These are phyloP conservation scores for Lipomyces chichibuensis DNA, from an alignment of 805 yeast species.

Conservation along the genomic window DNA sequence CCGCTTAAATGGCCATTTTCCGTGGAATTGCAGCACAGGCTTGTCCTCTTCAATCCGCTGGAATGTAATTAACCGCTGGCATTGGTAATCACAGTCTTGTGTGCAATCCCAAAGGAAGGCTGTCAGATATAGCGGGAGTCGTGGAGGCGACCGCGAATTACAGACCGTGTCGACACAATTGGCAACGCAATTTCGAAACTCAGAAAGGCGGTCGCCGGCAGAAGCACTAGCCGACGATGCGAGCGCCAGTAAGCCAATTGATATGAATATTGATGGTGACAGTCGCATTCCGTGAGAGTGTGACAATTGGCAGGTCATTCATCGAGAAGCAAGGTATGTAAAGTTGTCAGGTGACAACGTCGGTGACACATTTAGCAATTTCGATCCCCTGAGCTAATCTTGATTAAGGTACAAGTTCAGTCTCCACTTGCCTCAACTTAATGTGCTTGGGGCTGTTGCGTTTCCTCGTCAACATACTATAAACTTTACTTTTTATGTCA, in stretches of 20 bases:
- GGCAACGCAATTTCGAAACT: constrained; percentile 52
- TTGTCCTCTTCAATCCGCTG: constrained; percentile 53
- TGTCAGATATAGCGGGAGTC: constrained; percentile 48
- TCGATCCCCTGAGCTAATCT: background rate
- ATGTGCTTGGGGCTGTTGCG: background rate
- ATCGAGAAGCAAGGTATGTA: no score
- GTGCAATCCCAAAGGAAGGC: constrained; percentile 72
- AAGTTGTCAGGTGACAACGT: background rate
- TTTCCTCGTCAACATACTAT: no score
- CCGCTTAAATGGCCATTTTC: constrained; percentile 94
- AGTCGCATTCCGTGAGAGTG: background rate
- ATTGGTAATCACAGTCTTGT: constrained; percentile 87
- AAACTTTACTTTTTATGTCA: no score
- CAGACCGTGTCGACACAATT: constrained; percentile 47
- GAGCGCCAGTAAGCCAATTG: background rate
- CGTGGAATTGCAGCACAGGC: constrained; percentile 83
- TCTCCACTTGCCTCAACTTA: background rate
- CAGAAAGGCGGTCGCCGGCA: constrained; percentile 56
- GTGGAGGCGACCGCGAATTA: constrained; percentile 39
- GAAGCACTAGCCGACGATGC: constrained; percentile 44
- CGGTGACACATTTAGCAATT: background rate
- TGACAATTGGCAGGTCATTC: background rate
- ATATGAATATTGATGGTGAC: background rate
- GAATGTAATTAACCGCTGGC: constrained; percentile 76
- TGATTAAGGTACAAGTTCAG: background rate